Evolutionary conservation across 768 basidiomycete genomes (phyloP), one percentile per base, ranked within the genome.

Genomic region (Leccinum variicolor): DNA sequence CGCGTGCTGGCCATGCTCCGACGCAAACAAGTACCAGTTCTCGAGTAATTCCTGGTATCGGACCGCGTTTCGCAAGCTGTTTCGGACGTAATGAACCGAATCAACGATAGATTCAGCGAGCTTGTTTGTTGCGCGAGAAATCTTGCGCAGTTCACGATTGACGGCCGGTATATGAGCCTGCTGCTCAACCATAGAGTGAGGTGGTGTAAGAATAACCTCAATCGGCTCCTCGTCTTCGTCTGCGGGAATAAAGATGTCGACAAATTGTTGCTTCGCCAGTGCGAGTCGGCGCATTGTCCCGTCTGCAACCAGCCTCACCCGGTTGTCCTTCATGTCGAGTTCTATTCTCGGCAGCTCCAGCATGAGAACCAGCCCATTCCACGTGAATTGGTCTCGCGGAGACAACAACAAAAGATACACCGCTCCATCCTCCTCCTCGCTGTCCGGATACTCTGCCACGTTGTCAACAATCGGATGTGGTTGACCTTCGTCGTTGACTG

Each of bases 11-110:
- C 94, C 94, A 69, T 97, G 93, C 63, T 98, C 94, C 13, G 95
- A 94, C n/a, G 94, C 94, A 68, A 97, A 98, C 26, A 85, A 74
- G 67, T 92, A 98, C 94, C 96, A 99, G 69, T 91, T 95, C 62
- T 91, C 92, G 55, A 94, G 77, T 39, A 94, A 76, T 61, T 97
- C 95, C 68, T 95, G 94, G 55, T 84, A 85, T 39, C 82, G 86
- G 33, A 76, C 74, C 1, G 84, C 78, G 45, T 81, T 76, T 29
- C 77, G 76, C 53, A 94, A 76, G 3, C 88, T 84, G 36, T 76
- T 80, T 31, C 88, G 86, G 19, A 98, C 92, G 58, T 90, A 83
- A 58, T 94, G 87, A 8, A 96, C 91, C 0, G 97, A 96, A 61
- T 91, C 87, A 36, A 97, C 87, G 64, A 98, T 94, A 7, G 89